These are phyloP conservation scores for Globisporangium orthogonon DNA, from an alignment of 352 stramenopile genomes.

Conservation along the genomic window DNA sequence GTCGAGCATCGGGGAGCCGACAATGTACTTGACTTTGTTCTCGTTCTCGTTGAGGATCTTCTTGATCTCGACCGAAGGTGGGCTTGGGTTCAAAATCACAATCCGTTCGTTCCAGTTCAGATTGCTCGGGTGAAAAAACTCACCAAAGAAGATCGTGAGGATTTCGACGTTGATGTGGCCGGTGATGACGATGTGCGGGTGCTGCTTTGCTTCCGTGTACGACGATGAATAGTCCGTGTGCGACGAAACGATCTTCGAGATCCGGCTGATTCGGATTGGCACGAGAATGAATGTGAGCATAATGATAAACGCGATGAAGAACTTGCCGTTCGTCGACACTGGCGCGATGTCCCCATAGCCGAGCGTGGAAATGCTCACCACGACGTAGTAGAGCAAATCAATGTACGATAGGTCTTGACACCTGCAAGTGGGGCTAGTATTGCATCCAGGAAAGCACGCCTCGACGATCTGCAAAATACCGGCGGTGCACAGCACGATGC, in stretches of 20 bases:
- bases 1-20: constrained; percentile 73
- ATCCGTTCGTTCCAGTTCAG: constrained; percentile 80
- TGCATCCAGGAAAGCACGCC: constrained; percentile 28
- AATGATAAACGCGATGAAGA: constrained; percentile 77
- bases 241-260: constrained; percentile 71
- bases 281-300: constrained; percentile 80
- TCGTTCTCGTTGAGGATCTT: constrained; percentile 72
- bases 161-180: constrained; percentile 63
- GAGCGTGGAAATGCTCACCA: constrained; percentile 83
- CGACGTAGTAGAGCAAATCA: constrained; percentile 76
- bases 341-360: constrained; percentile 79
- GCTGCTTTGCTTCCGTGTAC: constrained; percentile 62
- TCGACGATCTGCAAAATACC: constrained; percentile 66
- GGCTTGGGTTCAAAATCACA: constrained; percentile 64
- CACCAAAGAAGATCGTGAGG: constrained; percentile 60
- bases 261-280: constrained; percentile 69
- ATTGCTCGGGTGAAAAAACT: constrained; percentile 85
- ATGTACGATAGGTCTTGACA: constrained; percentile 65
- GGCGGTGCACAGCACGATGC: constrained; percentile 62
- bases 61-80: constrained; percentile 57
- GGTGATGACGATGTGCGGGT: constrained; percentile 70
- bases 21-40: constrained; percentile 79
- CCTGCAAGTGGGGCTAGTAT: constrained; percentile 18
- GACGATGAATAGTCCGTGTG: constrained; percentile 76
- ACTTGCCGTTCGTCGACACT: constrained; percentile 56